Conservation (phyloP, 176 grass and related monocot genomes). For the Phragmites australis region DNA sequence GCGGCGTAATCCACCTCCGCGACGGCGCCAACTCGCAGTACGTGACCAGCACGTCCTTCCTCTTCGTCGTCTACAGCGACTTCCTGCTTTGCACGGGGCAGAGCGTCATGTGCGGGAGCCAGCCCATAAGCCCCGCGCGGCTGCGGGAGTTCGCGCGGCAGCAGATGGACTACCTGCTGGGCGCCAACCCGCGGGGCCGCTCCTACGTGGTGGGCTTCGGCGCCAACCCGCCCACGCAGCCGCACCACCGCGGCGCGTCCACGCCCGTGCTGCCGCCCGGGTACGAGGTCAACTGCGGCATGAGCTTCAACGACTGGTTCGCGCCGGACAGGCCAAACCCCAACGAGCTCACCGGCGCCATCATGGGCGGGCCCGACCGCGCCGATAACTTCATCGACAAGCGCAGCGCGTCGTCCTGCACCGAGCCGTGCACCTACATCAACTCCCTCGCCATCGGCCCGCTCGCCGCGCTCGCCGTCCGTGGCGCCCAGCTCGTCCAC, state of each 20-base stretch:
- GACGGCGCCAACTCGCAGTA: constrained; percentile 97
- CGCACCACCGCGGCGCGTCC: constrained; percentile 82
- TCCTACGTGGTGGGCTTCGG: constrained; percentile 93
- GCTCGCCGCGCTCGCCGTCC: constrained; percentile 73
- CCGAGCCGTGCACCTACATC: constrained; percentile 87
- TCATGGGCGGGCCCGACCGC: constrained; percentile 78
- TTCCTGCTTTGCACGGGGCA: constrained; percentile 57
- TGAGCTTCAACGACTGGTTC: constrained; percentile 82
- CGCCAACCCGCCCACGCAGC: constrained; percentile 59
- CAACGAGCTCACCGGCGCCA: constrained; percentile 88
- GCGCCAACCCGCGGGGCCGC: constrained; percentile 64
- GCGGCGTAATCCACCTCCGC: constrained; percentile 88
- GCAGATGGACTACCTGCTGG: constrained; percentile 93
- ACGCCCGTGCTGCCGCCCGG: constrained; percentile 49
- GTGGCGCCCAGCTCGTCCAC: constrained; percentile 30
- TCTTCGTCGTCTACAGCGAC: constrained; percentile 70
- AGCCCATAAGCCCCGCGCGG: constrained; percentile 41
- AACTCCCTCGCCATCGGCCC: constrained; percentile 89
- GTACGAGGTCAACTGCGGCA: constrained; percentile 51
- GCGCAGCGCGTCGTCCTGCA: constrained; percentile 48
- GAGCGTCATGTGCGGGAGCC: constrained; percentile 62
- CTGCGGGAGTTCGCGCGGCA: constrained; percentile 78
- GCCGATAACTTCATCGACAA: constrained; percentile 72
- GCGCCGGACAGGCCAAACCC: constrained; percentile 58
- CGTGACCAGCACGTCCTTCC: constrained; percentile 74